phyloP scores from a whole-genome alignment of 352 stramenopile species.

The Globisporangium camurandrum region DNA sequence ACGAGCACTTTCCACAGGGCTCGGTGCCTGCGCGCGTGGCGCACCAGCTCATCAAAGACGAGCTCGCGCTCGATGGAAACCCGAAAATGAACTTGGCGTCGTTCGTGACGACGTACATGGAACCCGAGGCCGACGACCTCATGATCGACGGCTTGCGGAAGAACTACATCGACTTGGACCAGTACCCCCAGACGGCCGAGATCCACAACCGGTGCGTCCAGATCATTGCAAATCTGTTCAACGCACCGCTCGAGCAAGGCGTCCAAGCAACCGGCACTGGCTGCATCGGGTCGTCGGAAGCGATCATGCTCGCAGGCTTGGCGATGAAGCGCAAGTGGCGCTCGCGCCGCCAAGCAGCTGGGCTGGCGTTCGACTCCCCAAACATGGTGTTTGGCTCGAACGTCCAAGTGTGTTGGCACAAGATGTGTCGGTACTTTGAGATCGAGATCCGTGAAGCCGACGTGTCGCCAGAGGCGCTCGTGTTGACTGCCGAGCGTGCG shows the following conservation, averaged over 20 bases:
- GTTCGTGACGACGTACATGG: constrained; percentile 91
- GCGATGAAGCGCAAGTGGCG: constrained; percentile 90
- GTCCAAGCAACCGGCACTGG: constrained; percentile 75
- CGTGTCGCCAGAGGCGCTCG: constrained; percentile 78
- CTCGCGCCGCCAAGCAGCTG: constrained; percentile 69
- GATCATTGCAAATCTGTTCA: constrained; percentile 89
- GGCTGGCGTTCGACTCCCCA: constrained; percentile 76
- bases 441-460: constrained; percentile 86
- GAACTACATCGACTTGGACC: constrained; percentile 91
- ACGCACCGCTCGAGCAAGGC: constrained; percentile 54
- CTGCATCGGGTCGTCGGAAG: constrained; percentile 90
- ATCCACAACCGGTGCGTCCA: constrained; percentile 92
- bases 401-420: constrained; percentile 92
- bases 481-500: constrained; percentile 78
- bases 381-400: constrained; percentile 93
- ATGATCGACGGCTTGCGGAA: constrained; percentile 85
- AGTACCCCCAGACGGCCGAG: constrained; percentile 90
- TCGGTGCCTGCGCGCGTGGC: constrained; percentile 74
- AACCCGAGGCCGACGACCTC: constrained; percentile 85
- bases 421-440: constrained; percentile 94
- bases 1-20: constrained; percentile 48
- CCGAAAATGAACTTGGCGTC: constrained; percentile 89
- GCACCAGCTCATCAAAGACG: constrained; percentile 86
- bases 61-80: constrained; percentile 85
- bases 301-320: constrained; percentile 86